phyloP scores from a whole-genome alignment of 2,329 filamentous ascomycete genomes.

The Rhynchosporium graminicola region DNA sequence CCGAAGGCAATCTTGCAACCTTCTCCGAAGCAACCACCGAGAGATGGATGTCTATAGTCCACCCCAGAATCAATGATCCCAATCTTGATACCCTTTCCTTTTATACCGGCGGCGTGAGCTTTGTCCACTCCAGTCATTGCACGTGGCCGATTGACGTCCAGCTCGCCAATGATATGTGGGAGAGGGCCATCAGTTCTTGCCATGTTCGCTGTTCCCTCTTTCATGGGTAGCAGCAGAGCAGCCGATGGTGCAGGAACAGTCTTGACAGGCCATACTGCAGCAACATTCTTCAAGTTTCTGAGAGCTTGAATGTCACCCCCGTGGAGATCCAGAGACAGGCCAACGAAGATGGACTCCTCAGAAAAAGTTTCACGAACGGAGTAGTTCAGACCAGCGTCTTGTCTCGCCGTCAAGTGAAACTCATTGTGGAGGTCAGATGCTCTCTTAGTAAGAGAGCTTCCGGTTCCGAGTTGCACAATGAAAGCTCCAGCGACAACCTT shows the following conservation, averaged over 20 bases:
- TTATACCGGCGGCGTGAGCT: constrained; percentile 48
- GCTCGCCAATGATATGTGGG: constrained; percentile 6
- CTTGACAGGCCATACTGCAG: constrained; percentile 8
- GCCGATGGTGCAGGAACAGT: background rate
- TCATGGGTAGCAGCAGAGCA: constrained; percentile 1
- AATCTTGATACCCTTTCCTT: constrained; percentile 48
- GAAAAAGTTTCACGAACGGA: constrained; percentile 8
- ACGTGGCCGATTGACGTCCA: constrained; percentile 15
- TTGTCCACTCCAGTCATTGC: constrained; percentile 40
- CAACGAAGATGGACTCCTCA: constrained; percentile 10
- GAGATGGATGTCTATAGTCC: constrained; percentile 63
- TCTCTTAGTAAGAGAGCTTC: background rate
- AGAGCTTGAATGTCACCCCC: constrained; percentile 4
- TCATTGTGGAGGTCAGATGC: constrained; percentile 5
- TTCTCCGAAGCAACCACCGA: constrained; percentile 64
- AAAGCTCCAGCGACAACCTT: background rate
- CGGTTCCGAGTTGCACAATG: constrained; percentile 4
- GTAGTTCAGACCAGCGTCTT: constrained; percentile 6
- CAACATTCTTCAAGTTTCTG: constrained; percentile 7
- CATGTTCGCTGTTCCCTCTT: background rate
- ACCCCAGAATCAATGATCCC: constrained; percentile 46
- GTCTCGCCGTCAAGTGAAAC: constrained; percentile 6
- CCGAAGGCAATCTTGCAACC: constrained; percentile 54
- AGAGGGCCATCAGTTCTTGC: constrained; percentile 1
- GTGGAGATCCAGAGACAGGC: constrained; percentile 1